Conservation (phyloP, 2,329 filamentous ascomycete species). For the Teratosphaeria zuluensis region DNA sequence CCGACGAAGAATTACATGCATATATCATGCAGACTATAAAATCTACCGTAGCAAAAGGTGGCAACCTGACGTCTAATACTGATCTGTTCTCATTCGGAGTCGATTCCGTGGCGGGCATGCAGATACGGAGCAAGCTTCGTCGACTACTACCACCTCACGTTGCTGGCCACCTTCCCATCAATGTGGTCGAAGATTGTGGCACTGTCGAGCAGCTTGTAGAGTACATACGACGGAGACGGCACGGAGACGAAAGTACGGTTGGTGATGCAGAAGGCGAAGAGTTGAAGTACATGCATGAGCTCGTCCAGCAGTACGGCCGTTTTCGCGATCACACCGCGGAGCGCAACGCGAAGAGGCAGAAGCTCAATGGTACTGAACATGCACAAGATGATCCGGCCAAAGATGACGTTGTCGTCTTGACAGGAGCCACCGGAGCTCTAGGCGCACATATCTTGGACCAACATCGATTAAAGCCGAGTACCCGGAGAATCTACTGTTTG, state of each 20-base stretch:
- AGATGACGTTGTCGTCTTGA: constrained; percentile 30
- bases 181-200: constrained; percentile 51
- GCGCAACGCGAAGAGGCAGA: background rate
- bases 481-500: constrained; percentile 47
- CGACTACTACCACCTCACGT: constrained; percentile 25
- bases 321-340: constrained; percentile 23
- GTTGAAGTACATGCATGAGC: constrained; percentile 32
- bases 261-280: constrained; percentile 28
- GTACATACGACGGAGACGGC: constrained; percentile 30
- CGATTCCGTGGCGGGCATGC: constrained; percentile 50
- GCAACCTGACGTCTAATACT: constrained; percentile 24
- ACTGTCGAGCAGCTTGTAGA: constrained; percentile 37
- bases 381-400: background rate
- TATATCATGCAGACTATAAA: constrained; percentile 24
- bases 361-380: constrained; percentile 2
- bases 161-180: constrained; percentile 40
- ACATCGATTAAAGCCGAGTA: constrained; percentile 28
- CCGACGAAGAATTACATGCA: constrained; percentile 26
- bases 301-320: constrained; percentile 40
- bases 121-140: constrained; percentile 35
- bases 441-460: constrained; percentile 43
- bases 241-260: constrained; percentile 20
- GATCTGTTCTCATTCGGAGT: constrained; percentile 52
- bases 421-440: constrained; percentile 42
- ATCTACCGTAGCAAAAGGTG: constrained; percentile 6